Conservation (phyloP, 2,329 filamentous ascomycete species). For the Geosmithia flava region DNA sequence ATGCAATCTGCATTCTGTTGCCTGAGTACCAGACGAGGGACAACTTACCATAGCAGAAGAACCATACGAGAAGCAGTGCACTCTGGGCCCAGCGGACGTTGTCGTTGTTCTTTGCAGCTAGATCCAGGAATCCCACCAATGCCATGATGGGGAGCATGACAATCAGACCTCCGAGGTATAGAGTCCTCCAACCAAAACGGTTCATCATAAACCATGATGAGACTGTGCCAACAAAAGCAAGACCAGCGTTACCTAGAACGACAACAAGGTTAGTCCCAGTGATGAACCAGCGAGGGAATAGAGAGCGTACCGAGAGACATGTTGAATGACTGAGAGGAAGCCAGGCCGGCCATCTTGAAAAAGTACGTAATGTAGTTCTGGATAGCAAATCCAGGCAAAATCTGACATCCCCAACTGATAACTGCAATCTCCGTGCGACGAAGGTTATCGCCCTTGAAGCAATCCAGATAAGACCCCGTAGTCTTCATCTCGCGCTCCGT, state of each 20-base stretch:
- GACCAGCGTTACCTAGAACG: constrained; percentile 26
- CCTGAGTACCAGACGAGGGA: too few species aligned
- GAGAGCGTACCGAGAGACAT: constrained; percentile 9
- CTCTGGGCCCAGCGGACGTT: constrained; percentile 26
- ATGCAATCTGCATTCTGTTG: too few species aligned
- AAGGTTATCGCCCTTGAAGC: constrained; percentile 32
- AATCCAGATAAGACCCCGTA: constrained; percentile 29
- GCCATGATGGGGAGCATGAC: constrained; percentile 24
- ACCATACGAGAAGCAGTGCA: constrained; percentile 28
- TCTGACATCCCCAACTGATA: constrained; percentile 27
- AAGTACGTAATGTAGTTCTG: constrained; percentile 32
- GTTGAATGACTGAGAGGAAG: constrained; percentile 21
- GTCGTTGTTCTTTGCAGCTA: constrained; percentile 17
- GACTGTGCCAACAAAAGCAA: constrained; percentile 28
- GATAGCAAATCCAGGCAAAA: constrained; percentile 24
- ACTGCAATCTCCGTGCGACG: constrained; percentile 32
- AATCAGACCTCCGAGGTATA: constrained; percentile 26
- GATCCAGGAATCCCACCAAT: constrained; percentile 27
- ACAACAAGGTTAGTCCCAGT: too few species aligned
- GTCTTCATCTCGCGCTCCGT: constrained; percentile 26
- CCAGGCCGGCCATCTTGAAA: constrained; percentile 30
- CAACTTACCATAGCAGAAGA: constrained; percentile 23
- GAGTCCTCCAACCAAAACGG: constrained; percentile 25
- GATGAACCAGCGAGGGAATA: too few species aligned
- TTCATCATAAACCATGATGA: constrained; percentile 31